Percentiles rank a stretch among this genome's conserved stretches.
These are phyloP conservation scores for Orbilia ellipsospora DNA, from an alignment of 2,329 filamentous ascomycete genomes.

Conservation along the genomic window DNA sequence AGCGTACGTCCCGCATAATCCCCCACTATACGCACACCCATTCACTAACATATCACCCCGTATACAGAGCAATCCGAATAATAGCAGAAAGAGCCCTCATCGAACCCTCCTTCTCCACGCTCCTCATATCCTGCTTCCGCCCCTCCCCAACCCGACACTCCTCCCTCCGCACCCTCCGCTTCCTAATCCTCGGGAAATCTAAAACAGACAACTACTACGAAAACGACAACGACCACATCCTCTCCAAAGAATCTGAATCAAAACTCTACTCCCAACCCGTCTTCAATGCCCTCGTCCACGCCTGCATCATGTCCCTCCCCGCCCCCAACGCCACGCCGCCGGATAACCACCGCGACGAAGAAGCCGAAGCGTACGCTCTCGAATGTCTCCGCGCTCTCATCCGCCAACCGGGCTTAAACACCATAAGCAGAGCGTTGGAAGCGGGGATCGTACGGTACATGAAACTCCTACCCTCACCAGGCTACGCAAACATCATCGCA, in stretches of 20 bases:
- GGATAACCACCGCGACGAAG: slow-evolving; percentile 25
- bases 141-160: slow-evolving; percentile 18
- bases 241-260: slow-evolving; percentile 46
- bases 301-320: slow-evolving; percentile 31
- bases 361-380: slow-evolving; percentile 50
- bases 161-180: slow-evolving; percentile 51
- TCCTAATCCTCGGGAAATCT: slow-evolving; percentile 48
- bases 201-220: slow-evolving; percentile 55
- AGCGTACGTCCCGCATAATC: slow-evolving; percentile 32
- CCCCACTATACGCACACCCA: background rate
- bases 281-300: slow-evolving; percentile 35
- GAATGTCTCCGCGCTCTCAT: slow-evolving; percentile 38
- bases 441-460: slow-evolving; percentile 40
- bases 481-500: slow-evolving; percentile 44
- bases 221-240: slow-evolving; percentile 55
- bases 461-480: slow-evolving; percentile 16
- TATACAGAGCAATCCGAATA: slow-evolving; percentile 44
- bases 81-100: slow-evolving; percentile 53
- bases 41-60: slow-evolving; percentile 11
- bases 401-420: slow-evolving; percentile 21
- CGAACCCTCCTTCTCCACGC: slow-evolving; percentile 21
- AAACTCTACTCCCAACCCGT: slow-evolving; percentile 33
- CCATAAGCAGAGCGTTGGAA: slow-evolving; percentile 17
- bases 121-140: slow-evolving; percentile 25
- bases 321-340: background rate